phyloP scores from a whole-genome alignment of 805 yeast species.

The Myxozyma sirexii region DNA sequence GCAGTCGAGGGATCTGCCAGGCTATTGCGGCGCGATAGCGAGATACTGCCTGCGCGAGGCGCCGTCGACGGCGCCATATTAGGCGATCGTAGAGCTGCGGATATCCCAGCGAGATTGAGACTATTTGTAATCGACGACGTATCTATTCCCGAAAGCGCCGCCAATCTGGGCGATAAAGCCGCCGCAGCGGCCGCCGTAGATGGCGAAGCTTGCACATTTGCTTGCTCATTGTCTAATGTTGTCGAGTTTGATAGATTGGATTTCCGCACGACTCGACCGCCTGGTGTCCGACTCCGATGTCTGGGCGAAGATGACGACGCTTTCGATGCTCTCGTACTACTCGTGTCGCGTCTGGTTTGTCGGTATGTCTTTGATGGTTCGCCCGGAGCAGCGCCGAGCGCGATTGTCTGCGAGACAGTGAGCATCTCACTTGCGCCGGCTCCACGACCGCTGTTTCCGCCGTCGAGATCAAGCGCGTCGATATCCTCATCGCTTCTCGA shows the following conservation, averaged over 20 bases:
- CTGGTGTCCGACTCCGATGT: conserved; percentile 17
- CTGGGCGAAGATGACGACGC: not conserved
- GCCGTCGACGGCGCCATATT: conserved; percentile 6
- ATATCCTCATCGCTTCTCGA: conserved; percentile 12
- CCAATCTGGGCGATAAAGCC: conserved; percentile 7
- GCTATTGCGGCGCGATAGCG: conserved; percentile 16
- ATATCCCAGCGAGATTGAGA: conserved; percentile 11
- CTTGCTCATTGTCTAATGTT: not conserved
- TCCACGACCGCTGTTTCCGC: not conserved
- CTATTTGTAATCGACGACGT: conserved; percentile 2
- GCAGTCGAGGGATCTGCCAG: conserved; percentile 3
- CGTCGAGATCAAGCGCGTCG: conserved; percentile 12
- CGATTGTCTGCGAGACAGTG: conserved; percentile 10
- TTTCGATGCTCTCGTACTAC: not conserved
- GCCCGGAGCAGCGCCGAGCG: not conserved
- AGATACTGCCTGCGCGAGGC: not conserved
- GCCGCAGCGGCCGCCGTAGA: not conserved
- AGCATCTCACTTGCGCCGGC: not conserved
- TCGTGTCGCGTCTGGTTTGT: too few species aligned
- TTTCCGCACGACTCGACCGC: conserved; percentile 4
- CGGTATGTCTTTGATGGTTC: not conserved
- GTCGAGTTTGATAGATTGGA: conserved; percentile 18
- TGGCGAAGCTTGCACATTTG: not conserved
- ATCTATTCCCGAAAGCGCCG: conserved; percentile 15
- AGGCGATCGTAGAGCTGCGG: conserved; percentile 12